Evolutionary conservation across 169 alveolate genomes (phyloP).

Genomic region (Eimeria necatrix): DNA sequence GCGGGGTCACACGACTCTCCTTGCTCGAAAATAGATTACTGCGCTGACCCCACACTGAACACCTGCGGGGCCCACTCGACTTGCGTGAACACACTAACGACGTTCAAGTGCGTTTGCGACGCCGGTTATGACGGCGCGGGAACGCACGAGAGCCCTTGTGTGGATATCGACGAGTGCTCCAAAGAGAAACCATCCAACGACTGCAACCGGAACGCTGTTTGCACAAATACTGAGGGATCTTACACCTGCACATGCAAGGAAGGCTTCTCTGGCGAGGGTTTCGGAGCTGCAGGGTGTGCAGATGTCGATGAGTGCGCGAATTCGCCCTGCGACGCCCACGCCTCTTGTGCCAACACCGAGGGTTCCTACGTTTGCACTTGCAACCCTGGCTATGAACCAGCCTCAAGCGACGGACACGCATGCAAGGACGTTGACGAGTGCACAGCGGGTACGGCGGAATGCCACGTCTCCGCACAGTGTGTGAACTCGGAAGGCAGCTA

Average conservation of each 20-base stretch:
- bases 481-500: conserved; percentile 81
- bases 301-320: conserved; percentile 83
- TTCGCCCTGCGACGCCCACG: conserved; percentile 78
- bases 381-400: conserved; percentile 79
- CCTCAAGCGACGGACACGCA: conserved; percentile 57
- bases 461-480: conserved; percentile 81
- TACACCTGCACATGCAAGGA: conserved; percentile 83
- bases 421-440: conserved; percentile 86
- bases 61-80: conserved; percentile 70
- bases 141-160: conserved; percentile 72
- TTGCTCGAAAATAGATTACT: conserved; percentile 74
- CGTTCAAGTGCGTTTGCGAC: conserved; percentile 74
- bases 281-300: conserved; percentile 68
- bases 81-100: conserved; percentile 32
- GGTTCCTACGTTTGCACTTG: conserved; percentile 84
- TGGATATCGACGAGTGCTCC: conserved; percentile 86
- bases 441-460: conserved; percentile 74
- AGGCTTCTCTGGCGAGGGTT: conserved; percentile 81
- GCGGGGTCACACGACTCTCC: conserved; percentile 67
- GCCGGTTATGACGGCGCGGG: conserved; percentile 71
- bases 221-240: conserved; percentile 85
- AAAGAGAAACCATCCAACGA: conserved; percentile 77
- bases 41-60: conserved; percentile 62
- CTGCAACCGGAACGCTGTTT: conserved; percentile 82
- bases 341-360: conserved; percentile 83